A percentile compares a stretch with the other conserved stretches of the same genome.
These are phyloP conservation scores for Basipetospora sp. DNA, from an alignment of 2,329 filamentous ascomycete genomes.

Conservation along the genomic window DNA sequence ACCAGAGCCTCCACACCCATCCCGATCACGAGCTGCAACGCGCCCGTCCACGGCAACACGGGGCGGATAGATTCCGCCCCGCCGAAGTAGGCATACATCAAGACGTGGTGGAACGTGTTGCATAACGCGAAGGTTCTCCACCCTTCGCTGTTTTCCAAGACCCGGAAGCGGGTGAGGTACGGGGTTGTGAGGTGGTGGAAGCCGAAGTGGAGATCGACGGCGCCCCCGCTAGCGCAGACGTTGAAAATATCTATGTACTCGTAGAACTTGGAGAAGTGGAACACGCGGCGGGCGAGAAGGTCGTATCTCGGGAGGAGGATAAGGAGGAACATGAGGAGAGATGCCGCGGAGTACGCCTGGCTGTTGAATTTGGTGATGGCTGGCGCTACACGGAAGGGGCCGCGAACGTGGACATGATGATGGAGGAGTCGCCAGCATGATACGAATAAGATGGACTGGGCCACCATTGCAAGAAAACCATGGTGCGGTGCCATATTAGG, in stretches of 20 bases:
- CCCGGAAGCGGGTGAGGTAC: constrained; percentile 16
- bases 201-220: constrained; percentile 15
- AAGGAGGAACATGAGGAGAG: constrained; percentile 2
- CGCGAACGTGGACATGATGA: constrained; percentile 5
- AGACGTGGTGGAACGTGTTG: constrained; percentile 16
- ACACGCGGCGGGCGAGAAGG: constrained; percentile 8
- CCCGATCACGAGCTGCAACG: constrained; percentile 7
- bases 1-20: constrained; percentile 7
- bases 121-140: constrained; percentile 16
- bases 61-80: constrained; percentile 9
- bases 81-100: constrained; percentile 19
- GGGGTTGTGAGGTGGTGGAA: constrained; percentile 19
- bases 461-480: too few relatives aligned
- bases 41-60: constrained; percentile 7
- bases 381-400: constrained; percentile 3
- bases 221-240: constrained; percentile 14
- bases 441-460: constrained; percentile 6
- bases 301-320: constrained; percentile 6
- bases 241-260: constrained; percentile 18
- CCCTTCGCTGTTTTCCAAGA: constrained; percentile 11
- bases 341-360: constrained; percentile 5
- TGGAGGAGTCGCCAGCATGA: constrained; percentile 3
- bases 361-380: constrained; percentile 5
- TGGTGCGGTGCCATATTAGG: too few relatives aligned
- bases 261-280: constrained; percentile 17